phyloP scores from a whole-genome alignment of 345 rosid species.

The Adansonia digitata region DNA sequence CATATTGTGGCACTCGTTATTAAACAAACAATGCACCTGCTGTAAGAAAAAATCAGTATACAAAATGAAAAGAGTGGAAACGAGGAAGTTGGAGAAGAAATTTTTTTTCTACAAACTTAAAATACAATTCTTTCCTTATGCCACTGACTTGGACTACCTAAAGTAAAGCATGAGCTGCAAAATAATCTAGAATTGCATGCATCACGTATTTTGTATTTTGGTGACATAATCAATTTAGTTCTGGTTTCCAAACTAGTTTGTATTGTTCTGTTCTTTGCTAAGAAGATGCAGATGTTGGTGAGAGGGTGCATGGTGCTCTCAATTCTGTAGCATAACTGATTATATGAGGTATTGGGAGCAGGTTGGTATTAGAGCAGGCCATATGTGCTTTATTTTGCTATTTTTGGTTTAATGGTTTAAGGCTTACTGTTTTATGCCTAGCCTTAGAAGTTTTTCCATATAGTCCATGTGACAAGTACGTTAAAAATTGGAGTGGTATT shows the following conservation, averaged over 20 bases:
- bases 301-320: not conserved
- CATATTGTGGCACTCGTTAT: too few species aligned
- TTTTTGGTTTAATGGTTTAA: not conserved
- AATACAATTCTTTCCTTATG: not conserved
- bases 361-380: not conserved
- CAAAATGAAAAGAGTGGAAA: not conserved
- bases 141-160: not conserved
- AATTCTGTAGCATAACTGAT: not conserved
- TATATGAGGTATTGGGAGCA: not conserved
- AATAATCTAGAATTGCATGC: not conserved
- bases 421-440: not conserved
- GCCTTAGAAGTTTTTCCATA: not conserved
- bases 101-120: not conserved
- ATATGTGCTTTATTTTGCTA: not conserved
- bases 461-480: not conserved
- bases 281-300: not conserved
- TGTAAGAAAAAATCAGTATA: not conserved
- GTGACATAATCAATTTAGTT: not conserved
- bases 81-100: not conserved
- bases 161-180: not conserved
- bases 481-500: constrained; percentile 7
- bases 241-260: not conserved
- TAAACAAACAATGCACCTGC: not conserved
- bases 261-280: not conserved
- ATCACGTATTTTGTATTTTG: not conserved